phyloP scores from a whole-genome alignment of 1,139 yeast genomes.

The Pichia sorboxylosa region DNA sequence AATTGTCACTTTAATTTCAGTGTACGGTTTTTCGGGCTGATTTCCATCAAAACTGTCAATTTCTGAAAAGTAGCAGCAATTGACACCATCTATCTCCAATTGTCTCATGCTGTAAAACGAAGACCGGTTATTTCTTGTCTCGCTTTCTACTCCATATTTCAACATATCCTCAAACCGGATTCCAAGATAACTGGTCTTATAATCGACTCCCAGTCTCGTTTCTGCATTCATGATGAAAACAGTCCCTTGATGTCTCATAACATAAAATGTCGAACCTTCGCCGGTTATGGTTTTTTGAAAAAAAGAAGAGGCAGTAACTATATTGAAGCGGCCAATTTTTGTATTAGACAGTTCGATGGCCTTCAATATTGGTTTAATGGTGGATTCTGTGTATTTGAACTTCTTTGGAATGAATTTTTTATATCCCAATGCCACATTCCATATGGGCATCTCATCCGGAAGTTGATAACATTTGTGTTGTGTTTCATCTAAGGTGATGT shows the following conservation, averaged over 20 bases:
- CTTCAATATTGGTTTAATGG: not conserved
- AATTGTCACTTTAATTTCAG: constrained; percentile 12
- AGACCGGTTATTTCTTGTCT: constrained; percentile 7
- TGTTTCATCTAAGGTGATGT: constrained; percentile 3
- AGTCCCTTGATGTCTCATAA: constrained; percentile 3
- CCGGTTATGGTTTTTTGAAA: constrained; percentile 8
- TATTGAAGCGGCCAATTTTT: not conserved
- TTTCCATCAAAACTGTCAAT: constrained; percentile 7
- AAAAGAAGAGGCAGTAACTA: constrained; percentile 10
- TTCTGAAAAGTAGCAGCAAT: constrained; percentile 10
- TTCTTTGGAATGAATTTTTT: constrained; percentile 7
- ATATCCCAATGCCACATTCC: constrained; percentile 8
- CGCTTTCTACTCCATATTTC: constrained; percentile 3
- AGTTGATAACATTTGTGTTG: constrained; percentile 1
- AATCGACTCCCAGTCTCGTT: constrained; percentile 8
- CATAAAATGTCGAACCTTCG: constrained; percentile 6
- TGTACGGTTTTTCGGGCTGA: constrained; percentile 1
- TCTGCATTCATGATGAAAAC: constrained; percentile 9
- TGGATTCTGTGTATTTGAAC: constrained; percentile 4
- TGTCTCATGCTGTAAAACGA: constrained; percentile 7
- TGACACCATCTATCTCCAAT: constrained; percentile 2
- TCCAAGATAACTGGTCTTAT: constrained; percentile 11
- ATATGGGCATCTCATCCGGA: not conserved
- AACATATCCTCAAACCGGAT: constrained; percentile 15
- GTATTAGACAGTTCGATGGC: not conserved